phyloP scores from a whole-genome alignment of 768 basidiomycete genomes.

The Collybia sordida region DNA sequence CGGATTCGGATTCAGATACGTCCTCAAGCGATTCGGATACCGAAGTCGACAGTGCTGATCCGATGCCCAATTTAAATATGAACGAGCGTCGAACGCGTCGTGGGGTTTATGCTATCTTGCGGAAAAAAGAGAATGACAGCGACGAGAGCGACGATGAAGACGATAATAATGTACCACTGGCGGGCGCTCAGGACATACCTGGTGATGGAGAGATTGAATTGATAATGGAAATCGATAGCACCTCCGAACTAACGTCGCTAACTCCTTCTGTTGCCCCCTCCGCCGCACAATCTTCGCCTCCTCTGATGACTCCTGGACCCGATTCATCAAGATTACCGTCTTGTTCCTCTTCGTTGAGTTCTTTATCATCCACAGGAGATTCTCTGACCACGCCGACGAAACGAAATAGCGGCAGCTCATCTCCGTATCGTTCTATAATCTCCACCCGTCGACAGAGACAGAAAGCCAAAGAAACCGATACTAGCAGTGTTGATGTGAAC shows the following conservation, averaged over 20 bases:
- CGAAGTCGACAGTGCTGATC: constrained; percentile 31
- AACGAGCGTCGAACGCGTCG: constrained; percentile 81
- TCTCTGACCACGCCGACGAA: constrained; percentile 26
- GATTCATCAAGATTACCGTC: constrained; percentile 27
- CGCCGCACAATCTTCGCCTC: constrained; percentile 25
- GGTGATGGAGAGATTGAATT: constrained; percentile 57
- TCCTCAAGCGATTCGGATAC: constrained; percentile 37
- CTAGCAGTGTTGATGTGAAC: constrained; percentile 4
- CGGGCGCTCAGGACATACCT: constrained; percentile 44
- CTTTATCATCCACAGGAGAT: constrained; percentile 36
- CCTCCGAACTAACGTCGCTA: constrained; percentile 45
- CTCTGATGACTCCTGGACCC: constrained; percentile 30
- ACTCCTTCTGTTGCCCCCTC: constrained; percentile 37
- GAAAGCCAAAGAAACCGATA: constrained; percentile 34
- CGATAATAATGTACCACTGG: constrained; percentile 42
- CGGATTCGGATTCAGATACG: constrained; percentile 45
- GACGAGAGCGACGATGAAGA: constrained; percentile 64
- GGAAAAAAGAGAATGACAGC: constrained; percentile 56
- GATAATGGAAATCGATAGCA: constrained; percentile 46
- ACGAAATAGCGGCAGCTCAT: constrained; percentile 21
- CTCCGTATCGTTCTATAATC: constrained; percentile 56
- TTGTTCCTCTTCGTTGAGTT: constrained; percentile 41
- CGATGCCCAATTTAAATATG: constrained; percentile 50
- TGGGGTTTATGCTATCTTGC: constrained; percentile 75
- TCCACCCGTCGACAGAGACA: constrained; percentile 60